Evolutionary conservation across 2,329 filamentous ascomycete genomes (phyloP), one percentile per base, ranked within the genome.

Genomic region (Penicillium sp.): DNA sequence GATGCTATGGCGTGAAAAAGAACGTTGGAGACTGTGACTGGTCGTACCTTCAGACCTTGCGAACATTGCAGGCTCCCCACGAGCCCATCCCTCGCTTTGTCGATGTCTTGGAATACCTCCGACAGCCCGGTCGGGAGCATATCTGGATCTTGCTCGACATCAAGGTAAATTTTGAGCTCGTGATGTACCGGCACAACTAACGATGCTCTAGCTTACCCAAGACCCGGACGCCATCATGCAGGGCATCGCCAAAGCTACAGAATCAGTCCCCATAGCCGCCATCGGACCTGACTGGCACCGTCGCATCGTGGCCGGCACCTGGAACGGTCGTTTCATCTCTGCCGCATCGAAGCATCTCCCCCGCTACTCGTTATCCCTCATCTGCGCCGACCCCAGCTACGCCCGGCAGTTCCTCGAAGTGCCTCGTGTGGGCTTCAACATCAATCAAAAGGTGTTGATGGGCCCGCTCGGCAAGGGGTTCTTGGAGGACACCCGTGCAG

Each of bases 71-170:
- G 53, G 81, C 83, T 57, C 91, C 91, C 8, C 81, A 84, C 52
- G 82, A 89, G 68, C 78, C 80, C 1, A 87, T 97, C 85, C 86
- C 92, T 4, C 80, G 88, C 29, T 77, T 97, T 11, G 64, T 73
- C 21, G 92, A 97, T 65, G 75, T 97, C 49, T 77, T 97, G 8
- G 79, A 83, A 54, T 93, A 88, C 67, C 72, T 97, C 48, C 79
- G 83, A 0, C 77, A 83, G 60, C 86, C 86, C 0, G 87, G 80
- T 1, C 70, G 82, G 38, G 84, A 89, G 64, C 72, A 87, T 41
- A 79, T 92, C 9, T 96, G 92, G 92, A 65, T 94, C 5, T 73
- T 97, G 56, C 77, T 97, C 3, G 93, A 97, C 70, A 90, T 97
- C 70, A 97, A 97, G 79, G 87, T 90, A 72, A 18, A 29, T 18